Percentiles rank a stretch among this genome's conserved stretches.
These are phyloP conservation scores for Microdochium trichocladiopsis DNA, from an alignment of 2,329 filamentous ascomycete genomes.

Conservation along the genomic window DNA sequence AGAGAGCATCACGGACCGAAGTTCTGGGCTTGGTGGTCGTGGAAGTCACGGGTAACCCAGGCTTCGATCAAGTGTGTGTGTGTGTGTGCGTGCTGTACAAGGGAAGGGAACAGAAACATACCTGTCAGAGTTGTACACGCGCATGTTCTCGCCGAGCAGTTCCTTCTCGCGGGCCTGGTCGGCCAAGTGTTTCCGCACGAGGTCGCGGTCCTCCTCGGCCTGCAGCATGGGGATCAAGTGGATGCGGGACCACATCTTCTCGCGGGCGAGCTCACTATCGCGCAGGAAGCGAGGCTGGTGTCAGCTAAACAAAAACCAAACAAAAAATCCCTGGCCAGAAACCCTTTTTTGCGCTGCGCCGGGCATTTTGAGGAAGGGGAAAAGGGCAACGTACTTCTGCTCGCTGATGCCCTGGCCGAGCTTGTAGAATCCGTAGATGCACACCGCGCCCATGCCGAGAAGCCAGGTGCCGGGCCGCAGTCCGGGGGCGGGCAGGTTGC, in stretches of 20 bases:
- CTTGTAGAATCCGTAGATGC: conserved; percentile 89
- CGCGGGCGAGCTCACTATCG: conserved; percentile 81
- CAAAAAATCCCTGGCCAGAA: too few species aligned
- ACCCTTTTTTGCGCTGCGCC: too few species aligned
- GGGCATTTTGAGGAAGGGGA: too few species aligned
- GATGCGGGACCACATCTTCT: conserved; percentile 98
- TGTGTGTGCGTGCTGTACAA: too few species aligned
- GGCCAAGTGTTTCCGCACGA: conserved; percentile 78
- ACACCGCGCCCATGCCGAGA: conserved; percentile 66
- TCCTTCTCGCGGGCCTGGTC: conserved; percentile 88
- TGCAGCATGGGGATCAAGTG: conserved; percentile 90
- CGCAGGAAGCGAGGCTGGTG: conserved; percentile 1
- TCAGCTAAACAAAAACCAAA: conserved; percentile 1
- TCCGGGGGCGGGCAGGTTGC: conserved; percentile 86
- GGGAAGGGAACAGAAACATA: conserved; percentile 34
- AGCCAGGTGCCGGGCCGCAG: conserved; percentile 81
- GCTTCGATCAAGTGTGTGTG: too few species aligned
- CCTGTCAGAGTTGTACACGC: conserved; percentile 85
- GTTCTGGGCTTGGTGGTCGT: too few species aligned
- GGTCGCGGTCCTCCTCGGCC: conserved; percentile 93
- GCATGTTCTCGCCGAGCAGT: conserved; percentile 74
- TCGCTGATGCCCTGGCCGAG: conserved; percentile 78
- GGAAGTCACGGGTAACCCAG: too few species aligned
- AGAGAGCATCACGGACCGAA: too few species aligned
- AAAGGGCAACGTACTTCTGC: conserved; percentile 63